phyloP scores from a whole-genome alignment of 2,329 filamentous ascomycete species.

The Penicillium sp. region DNA sequence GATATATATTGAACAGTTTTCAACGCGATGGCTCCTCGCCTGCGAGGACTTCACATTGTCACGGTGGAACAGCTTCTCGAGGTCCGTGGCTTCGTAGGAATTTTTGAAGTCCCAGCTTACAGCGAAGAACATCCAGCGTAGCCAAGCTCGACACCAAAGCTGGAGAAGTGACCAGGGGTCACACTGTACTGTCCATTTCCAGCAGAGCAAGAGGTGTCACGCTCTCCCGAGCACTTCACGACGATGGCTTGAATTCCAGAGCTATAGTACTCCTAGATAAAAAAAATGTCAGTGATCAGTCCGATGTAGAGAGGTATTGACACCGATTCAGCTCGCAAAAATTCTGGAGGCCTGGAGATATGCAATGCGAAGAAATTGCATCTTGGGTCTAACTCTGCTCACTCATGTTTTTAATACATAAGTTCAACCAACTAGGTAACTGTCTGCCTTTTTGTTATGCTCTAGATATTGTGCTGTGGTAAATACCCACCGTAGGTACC shows the following conservation, averaged over 20 bases:
- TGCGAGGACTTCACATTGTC: background rate
- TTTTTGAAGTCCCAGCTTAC: background rate
- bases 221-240: conserved; percentile 25
- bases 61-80: background rate
- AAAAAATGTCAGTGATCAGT: background rate
- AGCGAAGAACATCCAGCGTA: conserved; percentile 18
- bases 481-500: background rate
- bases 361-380: background rate
- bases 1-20: background rate
- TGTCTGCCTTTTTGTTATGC: too few relatives aligned
- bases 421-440: too few relatives aligned
- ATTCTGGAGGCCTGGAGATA: background rate
- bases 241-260: conserved; percentile 15
- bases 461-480: too few relatives aligned
- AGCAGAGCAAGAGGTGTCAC: conserved; percentile 28
- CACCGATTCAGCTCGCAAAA: conserved; percentile 1
- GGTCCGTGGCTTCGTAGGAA: background rate
- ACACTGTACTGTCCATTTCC: conserved; percentile 26
- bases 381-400: background rate
- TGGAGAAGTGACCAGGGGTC: conserved; percentile 25
- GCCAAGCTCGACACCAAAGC: conserved; percentile 25
- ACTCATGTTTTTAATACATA: too few relatives aligned
- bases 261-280: conserved; percentile 29
- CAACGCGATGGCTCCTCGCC: background rate
- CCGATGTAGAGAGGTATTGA: background rate